Percentiles rank a stretch among this genome's conserved stretches.
phyloP scores from a whole-genome alignment of 1,284 basidiomycete species.

The Marasmius oreades region DNA sequence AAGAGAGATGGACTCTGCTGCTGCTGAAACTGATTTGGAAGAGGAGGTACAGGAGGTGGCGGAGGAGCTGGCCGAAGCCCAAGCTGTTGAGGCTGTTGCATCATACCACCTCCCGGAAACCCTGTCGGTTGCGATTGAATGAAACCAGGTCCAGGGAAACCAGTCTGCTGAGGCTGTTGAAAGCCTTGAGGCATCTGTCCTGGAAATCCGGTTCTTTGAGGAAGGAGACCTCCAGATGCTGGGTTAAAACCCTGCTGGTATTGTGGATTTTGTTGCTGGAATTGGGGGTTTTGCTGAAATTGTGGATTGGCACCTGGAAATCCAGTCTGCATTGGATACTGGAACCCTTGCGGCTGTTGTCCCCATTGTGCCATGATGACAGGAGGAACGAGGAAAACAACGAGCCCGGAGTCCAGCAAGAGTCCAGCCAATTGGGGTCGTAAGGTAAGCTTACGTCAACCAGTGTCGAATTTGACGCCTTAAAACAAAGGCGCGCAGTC shows the following conservation, averaged over 20 bases:
- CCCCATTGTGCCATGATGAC: conserved; percentile 16
- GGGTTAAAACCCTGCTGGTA: conserved; percentile 23
- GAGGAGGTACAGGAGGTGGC: conserved; percentile 58
- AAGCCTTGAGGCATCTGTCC: conserved; percentile 15
- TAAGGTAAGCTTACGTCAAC: background rate
- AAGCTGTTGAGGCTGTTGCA: conserved; percentile 49
- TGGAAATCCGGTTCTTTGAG: conserved; percentile 43
- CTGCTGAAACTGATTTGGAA: conserved; percentile 57
- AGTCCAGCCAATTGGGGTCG: too few species aligned
- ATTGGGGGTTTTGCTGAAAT: conserved; percentile 43
- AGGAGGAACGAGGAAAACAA: background rate
- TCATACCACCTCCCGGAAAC: conserved; percentile 35
- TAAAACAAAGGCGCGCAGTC: too few species aligned
- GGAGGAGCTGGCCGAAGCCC: conserved; percentile 40
- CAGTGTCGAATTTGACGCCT: background rate
- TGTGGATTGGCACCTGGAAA: conserved; percentile 38
- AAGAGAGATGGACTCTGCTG: conserved; percentile 41
- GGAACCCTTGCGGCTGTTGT: conserved; percentile 47
- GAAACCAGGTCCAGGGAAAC: conserved; percentile 32
- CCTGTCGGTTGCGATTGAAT: conserved; percentile 47
- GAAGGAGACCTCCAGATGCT: conserved; percentile 26
- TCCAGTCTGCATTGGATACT: conserved; percentile 51
- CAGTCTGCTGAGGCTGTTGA: conserved; percentile 26
- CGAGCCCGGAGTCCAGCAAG: background rate
- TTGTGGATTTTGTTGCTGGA: conserved; percentile 33